Conservation (phyloP, 768 basidiomycete genomes). For the Dentipellis sp. region DNA sequence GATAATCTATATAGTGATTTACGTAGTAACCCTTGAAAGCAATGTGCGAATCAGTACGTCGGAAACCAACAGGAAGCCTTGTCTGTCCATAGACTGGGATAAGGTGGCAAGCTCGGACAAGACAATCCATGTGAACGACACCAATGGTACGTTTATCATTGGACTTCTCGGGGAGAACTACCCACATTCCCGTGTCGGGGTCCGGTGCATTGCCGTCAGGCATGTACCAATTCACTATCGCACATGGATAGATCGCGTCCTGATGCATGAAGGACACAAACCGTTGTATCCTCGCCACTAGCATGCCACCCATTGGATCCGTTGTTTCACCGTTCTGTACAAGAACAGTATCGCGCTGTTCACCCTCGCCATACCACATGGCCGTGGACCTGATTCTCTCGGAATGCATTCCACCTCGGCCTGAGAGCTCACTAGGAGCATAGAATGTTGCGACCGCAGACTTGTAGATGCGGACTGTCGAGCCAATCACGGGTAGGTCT, state of each 20-base stretch:
- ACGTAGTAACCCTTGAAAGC: background rate
- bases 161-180: background rate
- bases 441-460: background rate
- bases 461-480: background rate
- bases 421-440: background rate
- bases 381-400: background rate
- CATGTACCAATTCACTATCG: background rate
- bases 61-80: background rate
- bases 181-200: background rate
- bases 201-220: background rate
- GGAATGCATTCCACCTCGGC: background rate
- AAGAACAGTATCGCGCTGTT: background rate
- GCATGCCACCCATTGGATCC: background rate
- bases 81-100: background rate
- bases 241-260: background rate
- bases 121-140: background rate
- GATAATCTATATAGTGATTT: background rate
- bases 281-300: background rate
- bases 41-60: background rate
- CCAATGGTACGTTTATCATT: background rate
- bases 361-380: background rate
- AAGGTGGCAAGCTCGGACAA: background rate
- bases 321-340: background rate
- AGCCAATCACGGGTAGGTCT: background rate
- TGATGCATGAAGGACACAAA: background rate